Percentiles rank a stretch among this genome's conserved stretches.
Evolutionary conservation across 768 basidiomycete genomes (phyloP).

Genomic region (Boletellus sp.): DNA sequence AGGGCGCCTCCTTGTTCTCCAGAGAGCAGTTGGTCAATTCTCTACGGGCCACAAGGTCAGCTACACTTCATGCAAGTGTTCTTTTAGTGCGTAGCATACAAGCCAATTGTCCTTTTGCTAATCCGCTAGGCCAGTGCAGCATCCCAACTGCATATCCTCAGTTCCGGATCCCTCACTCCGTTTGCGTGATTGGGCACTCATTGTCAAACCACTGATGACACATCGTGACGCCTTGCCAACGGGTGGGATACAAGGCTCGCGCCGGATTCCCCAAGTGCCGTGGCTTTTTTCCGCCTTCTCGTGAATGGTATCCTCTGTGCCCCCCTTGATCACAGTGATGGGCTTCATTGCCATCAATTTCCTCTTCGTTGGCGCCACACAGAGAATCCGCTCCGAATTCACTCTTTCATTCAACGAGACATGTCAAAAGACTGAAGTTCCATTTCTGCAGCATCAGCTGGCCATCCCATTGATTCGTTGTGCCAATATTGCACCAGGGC

Average conservation of each 20-base stretch:
- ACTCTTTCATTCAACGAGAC: background rate
- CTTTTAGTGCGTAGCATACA: no score
- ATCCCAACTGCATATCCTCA: background rate
- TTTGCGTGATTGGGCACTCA: background rate
- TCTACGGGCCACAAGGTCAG: background rate
- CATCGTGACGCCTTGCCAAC: no score
- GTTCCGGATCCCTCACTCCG: background rate
- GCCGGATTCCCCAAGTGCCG: background rate
- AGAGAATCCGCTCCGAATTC: background rate
- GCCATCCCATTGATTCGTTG: conserved; percentile 40
- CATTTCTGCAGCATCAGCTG: conserved; percentile 43
- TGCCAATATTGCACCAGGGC: background rate
- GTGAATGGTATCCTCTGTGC: background rate
- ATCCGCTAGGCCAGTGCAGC: background rate
- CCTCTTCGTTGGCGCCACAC: background rate
- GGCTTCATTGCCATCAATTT: background rate
- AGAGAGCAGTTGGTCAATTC: background rate
- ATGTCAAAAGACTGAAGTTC: conserved; percentile 37
- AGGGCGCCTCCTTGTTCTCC: no score
- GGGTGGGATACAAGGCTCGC: background rate
- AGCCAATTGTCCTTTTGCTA: no score
- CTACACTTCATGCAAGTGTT: background rate
- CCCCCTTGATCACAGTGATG: background rate
- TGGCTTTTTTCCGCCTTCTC: background rate
- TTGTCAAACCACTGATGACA: background rate